Conservation (phyloP, 768 basidiomycete genomes). For the Gloeostereum incarnatum region DNA sequence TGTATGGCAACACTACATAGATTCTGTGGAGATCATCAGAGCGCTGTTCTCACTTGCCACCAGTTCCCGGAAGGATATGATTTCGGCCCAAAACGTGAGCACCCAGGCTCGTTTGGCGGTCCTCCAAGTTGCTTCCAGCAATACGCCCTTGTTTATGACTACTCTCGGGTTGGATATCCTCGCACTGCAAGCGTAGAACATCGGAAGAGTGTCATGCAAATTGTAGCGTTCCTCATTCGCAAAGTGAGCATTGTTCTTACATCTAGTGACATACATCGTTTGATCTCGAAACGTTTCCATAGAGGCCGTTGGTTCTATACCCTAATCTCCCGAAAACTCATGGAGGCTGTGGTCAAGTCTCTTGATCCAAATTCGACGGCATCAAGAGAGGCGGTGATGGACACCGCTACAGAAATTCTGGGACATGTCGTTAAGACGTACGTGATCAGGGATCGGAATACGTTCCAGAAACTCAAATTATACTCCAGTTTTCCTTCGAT, state of each 20-base stretch:
- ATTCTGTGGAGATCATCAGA: slow-evolving; percentile 82
- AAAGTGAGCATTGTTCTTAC: slow-evolving; percentile 40
- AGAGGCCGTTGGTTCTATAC: slow-evolving; percentile 80
- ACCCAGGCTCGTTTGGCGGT: slow-evolving; percentile 79
- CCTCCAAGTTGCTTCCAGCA: slow-evolving; percentile 71
- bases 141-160: slow-evolving; percentile 90
- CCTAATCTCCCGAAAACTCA: slow-evolving; percentile 72
- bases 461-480: neutral
- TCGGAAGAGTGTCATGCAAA: slow-evolving; percentile 82
- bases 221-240: slow-evolving; percentile 88
- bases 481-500: slow-evolving; percentile 72
- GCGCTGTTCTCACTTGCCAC: slow-evolving; percentile 79
- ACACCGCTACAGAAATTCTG: slow-evolving; percentile 90
- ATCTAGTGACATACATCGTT: neutral
- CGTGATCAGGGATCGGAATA: no score
- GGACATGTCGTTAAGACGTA: slow-evolving; percentile 93
- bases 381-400: slow-evolving; percentile 76
- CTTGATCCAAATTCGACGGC: slow-evolving; percentile 82
- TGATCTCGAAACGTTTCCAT: slow-evolving; percentile 23
- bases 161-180: slow-evolving; percentile 87
- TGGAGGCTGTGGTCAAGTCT: slow-evolving; percentile 95
- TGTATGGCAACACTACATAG: slow-evolving; percentile 91
- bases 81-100: slow-evolving; percentile 57
- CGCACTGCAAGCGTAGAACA: slow-evolving; percentile 58
- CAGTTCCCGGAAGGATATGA: slow-evolving; percentile 56